Conservation (phyloP, 176 grass and related monocot genomes). For the Cenchrus fungigraminus region DNA sequence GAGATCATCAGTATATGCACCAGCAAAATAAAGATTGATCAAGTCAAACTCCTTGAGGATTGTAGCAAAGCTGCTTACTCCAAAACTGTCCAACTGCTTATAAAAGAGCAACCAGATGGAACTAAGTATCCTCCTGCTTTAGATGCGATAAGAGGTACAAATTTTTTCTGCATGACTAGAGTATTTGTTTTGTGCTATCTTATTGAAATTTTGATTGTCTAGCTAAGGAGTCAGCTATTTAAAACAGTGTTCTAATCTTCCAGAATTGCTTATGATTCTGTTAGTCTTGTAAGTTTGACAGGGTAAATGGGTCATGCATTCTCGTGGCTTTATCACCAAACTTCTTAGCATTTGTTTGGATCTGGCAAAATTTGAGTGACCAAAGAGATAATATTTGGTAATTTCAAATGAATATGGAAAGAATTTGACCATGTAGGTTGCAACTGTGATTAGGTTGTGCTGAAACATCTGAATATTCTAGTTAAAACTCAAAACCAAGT, state of each 20-base stretch:
- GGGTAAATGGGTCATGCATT: background rate
- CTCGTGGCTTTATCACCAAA: background rate
- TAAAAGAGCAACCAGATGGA: constrained; percentile 64
- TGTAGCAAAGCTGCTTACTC: constrained; percentile 61
- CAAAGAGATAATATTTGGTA: constrained; percentile 15
- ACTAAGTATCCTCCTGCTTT: constrained; percentile 76
- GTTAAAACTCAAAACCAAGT: background rate
- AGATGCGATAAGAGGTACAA: constrained; percentile 86
- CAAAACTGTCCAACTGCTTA: constrained; percentile 85
- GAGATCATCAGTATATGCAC: constrained; percentile 82
- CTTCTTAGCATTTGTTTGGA: constrained; percentile 7
- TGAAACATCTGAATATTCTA: background rate
- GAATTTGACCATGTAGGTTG: background rate
- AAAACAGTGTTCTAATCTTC: background rate
- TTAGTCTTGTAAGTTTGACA: constrained; percentile 29
- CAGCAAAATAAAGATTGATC: constrained; percentile 96
- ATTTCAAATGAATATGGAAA: background rate
- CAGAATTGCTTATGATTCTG: background rate
- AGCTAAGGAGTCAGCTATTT: background rate
- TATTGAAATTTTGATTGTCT: background rate
- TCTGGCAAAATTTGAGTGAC: constrained; percentile 20
- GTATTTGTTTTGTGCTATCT: constrained; percentile 13
- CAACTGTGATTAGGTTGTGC: background rate
- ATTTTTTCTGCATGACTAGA: constrained; percentile 21
- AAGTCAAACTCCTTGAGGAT: constrained; percentile 87